Conservation (phyloP, 1,284 basidiomycete species). For the Fomitopsis betulina region DNA sequence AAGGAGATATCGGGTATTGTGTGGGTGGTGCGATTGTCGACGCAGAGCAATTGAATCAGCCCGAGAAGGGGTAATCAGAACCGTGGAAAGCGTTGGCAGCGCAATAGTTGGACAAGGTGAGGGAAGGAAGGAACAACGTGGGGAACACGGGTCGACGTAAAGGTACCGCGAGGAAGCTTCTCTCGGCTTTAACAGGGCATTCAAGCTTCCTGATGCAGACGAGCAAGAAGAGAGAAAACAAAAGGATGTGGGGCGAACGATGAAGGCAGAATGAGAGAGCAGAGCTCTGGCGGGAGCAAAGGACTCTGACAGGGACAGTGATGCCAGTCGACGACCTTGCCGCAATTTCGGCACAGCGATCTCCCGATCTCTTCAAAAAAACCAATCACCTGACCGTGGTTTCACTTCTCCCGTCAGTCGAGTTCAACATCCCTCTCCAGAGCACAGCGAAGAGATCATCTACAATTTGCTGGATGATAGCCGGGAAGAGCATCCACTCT, state of each 20-base stretch:
- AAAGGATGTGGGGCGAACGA: neutral
- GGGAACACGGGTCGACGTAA: constrained; percentile 45
- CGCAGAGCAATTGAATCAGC: constrained; percentile 12
- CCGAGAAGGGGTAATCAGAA: constrained; percentile 14
- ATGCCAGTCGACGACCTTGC: neutral
- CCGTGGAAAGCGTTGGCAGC: constrained; percentile 10
- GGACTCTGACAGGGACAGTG: neutral
- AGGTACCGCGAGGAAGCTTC: constrained; percentile 10
- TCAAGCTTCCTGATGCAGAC: constrained; percentile 13
- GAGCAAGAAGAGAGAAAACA: neutral
- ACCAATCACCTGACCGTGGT: neutral
- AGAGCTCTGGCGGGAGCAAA: neutral
- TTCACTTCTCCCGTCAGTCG: no score
- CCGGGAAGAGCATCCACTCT: no score
- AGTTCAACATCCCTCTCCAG: no score
- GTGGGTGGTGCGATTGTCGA: constrained; percentile 5
- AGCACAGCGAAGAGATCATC: no score
- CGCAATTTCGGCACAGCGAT: neutral
- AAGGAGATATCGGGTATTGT: constrained; percentile 17
- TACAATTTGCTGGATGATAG: no score
- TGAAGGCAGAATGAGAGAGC: neutral
- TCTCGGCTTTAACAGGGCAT: constrained; percentile 11
- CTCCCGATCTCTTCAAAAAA: neutral
- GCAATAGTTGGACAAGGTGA: constrained; percentile 24
- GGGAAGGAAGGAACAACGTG: constrained; percentile 60